phyloP scores from a whole-genome alignment of 2,329 filamentous ascomycete species.

The Nannizziopsis barbatae region DNA sequence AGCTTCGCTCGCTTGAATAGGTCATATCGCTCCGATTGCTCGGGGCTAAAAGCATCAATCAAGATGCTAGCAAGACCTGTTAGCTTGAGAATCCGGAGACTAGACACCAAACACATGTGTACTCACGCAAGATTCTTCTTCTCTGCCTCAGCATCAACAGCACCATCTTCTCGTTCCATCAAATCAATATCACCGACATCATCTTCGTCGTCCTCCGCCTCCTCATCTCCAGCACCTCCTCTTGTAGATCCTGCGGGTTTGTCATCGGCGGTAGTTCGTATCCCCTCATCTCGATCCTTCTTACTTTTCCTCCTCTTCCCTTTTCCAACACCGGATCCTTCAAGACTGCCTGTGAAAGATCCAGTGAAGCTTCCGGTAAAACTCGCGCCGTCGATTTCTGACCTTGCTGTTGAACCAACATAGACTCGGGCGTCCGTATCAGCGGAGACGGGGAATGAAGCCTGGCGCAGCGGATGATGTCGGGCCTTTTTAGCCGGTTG shows the following conservation, averaged over 20 bases:
- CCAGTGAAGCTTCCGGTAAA: constrained; percentile 36
- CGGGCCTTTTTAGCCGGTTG: constrained; percentile 23
- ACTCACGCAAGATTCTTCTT: constrained; percentile 41
- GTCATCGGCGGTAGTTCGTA: constrained; percentile 27
- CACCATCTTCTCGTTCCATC: constrained; percentile 37
- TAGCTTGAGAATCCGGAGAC: not conserved
- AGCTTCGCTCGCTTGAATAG: constrained; percentile 41
- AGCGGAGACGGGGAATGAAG: constrained; percentile 33
- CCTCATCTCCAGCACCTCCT: constrained; percentile 27
- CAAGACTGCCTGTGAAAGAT: constrained; percentile 32
- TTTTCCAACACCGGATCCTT: constrained; percentile 26
- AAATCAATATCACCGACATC: constrained; percentile 42
- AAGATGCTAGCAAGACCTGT: constrained; percentile 26
- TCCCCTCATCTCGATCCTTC: constrained; percentile 22
- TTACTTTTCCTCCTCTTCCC: constrained; percentile 23
- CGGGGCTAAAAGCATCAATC: constrained; percentile 37
- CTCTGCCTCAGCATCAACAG: constrained; percentile 40
- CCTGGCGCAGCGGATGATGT: constrained; percentile 39
- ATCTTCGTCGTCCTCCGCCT: constrained; percentile 39
- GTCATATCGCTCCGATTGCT: constrained; percentile 40
- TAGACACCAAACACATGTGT: constrained; percentile 19
- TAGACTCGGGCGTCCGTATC: constrained; percentile 25
- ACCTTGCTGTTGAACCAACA: constrained; percentile 15
- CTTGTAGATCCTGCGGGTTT: constrained; percentile 22
- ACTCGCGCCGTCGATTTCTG: constrained; percentile 28